Base-by-base conservation (phyloP, 768 basidiomycete genomes). In the Tricholoma flavovirens region DNA sequence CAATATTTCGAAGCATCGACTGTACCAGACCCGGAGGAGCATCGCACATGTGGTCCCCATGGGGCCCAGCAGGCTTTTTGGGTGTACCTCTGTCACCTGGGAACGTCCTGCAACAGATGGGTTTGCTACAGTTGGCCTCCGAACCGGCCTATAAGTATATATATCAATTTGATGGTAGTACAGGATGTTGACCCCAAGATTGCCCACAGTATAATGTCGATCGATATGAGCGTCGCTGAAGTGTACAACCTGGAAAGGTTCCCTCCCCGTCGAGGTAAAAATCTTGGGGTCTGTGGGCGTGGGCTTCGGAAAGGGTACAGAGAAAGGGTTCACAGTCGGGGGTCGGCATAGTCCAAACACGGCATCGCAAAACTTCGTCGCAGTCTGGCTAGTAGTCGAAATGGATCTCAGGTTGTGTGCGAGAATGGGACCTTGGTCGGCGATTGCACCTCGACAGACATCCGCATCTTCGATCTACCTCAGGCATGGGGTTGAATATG, bases 181-280 rank as follows among this genome's bases (percentile, higher is more conserved):
- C 33, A 35, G 43, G 14, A 43, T 4, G 12, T 9, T 40, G 21
- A 40, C 6, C 12, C 3, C 2, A 4, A 8, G 9, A 17, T 8
- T 0, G 60, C 76, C 53, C 59, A 83, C 82, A 19, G 72, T 68
- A 61, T 85, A 85, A 6, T 73, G 60, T 29, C 82, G 70, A 60
- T 85, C 84, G 33, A 86, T 79, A 60, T 86, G 84, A 4, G 79
- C 78, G 62, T 85, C 84, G 60, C 80, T 82, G 64, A 86, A 77
- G 62, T 86, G 84, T 0, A 77, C 76, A 6, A 84, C 80, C 59
- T 81, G 75, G 63, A 84, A 77, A 1, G 82, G 77, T 19, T 69
- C 21, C 49, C 70, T 72, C 5, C 79, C 76, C 1, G 63, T 65
- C 3, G 76, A 76, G 4, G 54, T 60, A 56, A 71, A 73, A 1